Conservation (phyloP, 2,329 filamentous ascomycete genomes). For the Corynespora cassiicola region DNA sequence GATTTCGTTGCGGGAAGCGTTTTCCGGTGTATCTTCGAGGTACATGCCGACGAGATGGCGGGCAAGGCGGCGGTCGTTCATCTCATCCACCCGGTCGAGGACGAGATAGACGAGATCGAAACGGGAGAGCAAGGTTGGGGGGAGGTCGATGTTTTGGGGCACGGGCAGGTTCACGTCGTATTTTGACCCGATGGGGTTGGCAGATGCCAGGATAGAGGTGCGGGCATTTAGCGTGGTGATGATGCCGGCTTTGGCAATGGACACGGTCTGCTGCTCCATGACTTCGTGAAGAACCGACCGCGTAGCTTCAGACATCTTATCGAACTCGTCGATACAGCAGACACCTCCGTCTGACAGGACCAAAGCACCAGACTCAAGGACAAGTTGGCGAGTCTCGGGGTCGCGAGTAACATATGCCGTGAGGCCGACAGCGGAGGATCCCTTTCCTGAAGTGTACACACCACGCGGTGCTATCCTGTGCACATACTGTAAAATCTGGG, state of each 20-base stretch:
- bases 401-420: constrained; percentile 80
- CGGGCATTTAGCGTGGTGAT: constrained; percentile 91
- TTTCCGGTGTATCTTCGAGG: constrained; percentile 90
- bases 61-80: constrained; percentile 84
- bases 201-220: constrained; percentile 93
- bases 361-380: constrained; percentile 76
- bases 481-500: constrained; percentile 90
- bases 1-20: constrained; percentile 79
- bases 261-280: constrained; percentile 82
- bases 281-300: constrained; percentile 79
- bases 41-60: constrained; percentile 97
- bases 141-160: constrained; percentile 96
- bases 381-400: constrained; percentile 74
- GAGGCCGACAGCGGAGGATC: constrained; percentile 76
- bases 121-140: constrained; percentile 90
- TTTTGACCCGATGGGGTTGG: constrained; percentile 96
- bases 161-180: constrained; percentile 97
- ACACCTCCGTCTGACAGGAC: constrained; percentile 77
- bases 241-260: constrained; percentile 79
- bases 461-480: constrained; percentile 96
- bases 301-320: constrained; percentile 80
- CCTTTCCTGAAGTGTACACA: constrained; percentile 78
- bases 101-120: constrained; percentile 98
- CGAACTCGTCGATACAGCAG: constrained; percentile 81
- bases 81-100: constrained; percentile 91